Base-by-base conservation (phyloP, 306 rosid species). In the Castanea crenata region DNA sequence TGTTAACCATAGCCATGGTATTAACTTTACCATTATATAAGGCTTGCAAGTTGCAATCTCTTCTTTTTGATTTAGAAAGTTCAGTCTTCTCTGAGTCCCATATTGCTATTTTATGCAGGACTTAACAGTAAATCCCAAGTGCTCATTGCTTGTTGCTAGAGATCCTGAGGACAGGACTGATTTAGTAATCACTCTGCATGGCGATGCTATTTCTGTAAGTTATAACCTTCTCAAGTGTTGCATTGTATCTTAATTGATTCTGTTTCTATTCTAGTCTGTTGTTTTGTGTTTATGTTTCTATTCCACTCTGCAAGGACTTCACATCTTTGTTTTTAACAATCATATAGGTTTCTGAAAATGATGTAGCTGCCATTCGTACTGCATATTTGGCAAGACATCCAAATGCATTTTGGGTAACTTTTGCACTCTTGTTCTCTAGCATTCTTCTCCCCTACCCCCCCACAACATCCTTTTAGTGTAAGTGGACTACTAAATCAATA, bases 121-220 rank as follows among this genome's bases (percentile, higher is more conserved):
- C 83, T 84, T 95, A 74, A 70, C 88, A 70, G 87, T 83, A 55
- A 92, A 90, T 78, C 87, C 91, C 58, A 91, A 92, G 88, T 95
- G 99, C 80, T 90, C 99, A 21, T 83, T 95, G 83, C 97, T 95
- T 76, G 85, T 95, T 82, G 92, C 97, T 73, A 90, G 89, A 89
- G 97, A 95, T 84, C 92, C 92, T 23, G 98, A 91, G 71, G 98
- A 95, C 85, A 89, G 97, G 88, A 90, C 92, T 83, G 96, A 92
- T 88, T 83, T 95, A 86, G 89, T 90, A 76, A 90, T 95, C 80
- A 91, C 95, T 73, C 69, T 92, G 79, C 97, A 90, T 76, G 99
- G 99, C 59, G 96, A 92, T 83, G 98, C 96, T 68, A 62, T 86
- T 75, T 75, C 89, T 77, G 99, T 95, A 87, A 90, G 99, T 78